Conservation (phyloP, 805 yeast species). For the Cyberlindnera euphorbiiphila region DNA sequence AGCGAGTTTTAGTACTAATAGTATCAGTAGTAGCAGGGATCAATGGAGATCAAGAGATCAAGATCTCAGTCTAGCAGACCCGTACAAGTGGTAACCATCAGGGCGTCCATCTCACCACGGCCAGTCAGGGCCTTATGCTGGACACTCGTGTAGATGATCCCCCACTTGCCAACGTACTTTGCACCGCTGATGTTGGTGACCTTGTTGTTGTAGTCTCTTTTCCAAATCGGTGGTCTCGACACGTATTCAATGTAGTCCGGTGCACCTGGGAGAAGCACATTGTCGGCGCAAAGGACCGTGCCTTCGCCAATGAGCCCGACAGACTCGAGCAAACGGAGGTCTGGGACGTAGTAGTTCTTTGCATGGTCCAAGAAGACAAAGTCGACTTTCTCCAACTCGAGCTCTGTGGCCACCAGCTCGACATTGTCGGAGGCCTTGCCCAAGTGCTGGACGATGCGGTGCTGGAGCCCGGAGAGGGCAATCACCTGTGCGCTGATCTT, state of each 20-base stretch:
- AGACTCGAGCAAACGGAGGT: slow-evolving; percentile 39
- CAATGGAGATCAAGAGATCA: background rate
- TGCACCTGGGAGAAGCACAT: slow-evolving; percentile 32
- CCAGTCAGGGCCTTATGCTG: slow-evolving; percentile 19
- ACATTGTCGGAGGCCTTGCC: slow-evolving; percentile 18
- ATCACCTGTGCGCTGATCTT: slow-evolving; percentile 15
- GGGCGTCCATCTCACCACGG: slow-evolving; percentile 7
- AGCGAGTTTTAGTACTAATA: no score
- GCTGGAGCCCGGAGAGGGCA: slow-evolving; percentile 19
- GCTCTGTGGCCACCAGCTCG: slow-evolving; percentile 7
- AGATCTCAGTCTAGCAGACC: slow-evolving; percentile 17
- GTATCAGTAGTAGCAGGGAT: no score
- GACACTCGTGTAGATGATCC: slow-evolving; percentile 35
- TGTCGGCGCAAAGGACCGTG: slow-evolving; percentile 38
- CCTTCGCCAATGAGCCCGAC: slow-evolving; percentile 38
- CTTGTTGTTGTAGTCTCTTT: slow-evolving; percentile 28
- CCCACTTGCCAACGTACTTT: slow-evolving; percentile 37
- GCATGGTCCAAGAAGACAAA: slow-evolving; percentile 40
- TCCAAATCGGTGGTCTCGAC: slow-evolving; percentile 35
- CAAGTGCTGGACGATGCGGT: slow-evolving; percentile 14
- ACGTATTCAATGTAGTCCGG: slow-evolving; percentile 39
- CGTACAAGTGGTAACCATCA: slow-evolving; percentile 21
- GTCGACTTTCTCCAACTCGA: slow-evolving; percentile 28
- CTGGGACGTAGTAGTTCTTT: slow-evolving; percentile 37
- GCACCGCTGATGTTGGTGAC: slow-evolving; percentile 30